Conservation (phyloP, 2,329 filamentous ascomycete genomes). For the Metarhizium anisopliae region DNA sequence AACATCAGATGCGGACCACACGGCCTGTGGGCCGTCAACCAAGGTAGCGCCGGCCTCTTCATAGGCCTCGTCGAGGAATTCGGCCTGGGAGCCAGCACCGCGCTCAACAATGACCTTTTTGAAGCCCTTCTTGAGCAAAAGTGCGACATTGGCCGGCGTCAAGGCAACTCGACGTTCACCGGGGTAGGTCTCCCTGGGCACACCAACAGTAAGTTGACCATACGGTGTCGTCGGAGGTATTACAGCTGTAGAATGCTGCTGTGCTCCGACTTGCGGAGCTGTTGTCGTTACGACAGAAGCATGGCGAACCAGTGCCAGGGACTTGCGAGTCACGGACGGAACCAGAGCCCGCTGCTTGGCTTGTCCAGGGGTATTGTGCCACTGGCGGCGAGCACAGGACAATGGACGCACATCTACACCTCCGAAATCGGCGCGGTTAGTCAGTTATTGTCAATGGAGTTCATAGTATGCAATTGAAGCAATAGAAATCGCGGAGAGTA, state of each 20-base stretch:
- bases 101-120: constrained; percentile 67
- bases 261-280: constrained; percentile 12
- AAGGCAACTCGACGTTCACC: constrained; percentile 77
- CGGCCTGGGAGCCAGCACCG: constrained; percentile 68
- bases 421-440: background rate
- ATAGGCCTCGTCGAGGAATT: constrained; percentile 71
- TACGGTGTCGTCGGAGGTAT: constrained; percentile 51
- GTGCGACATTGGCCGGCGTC: constrained; percentile 72
- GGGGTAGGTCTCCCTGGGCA: constrained; percentile 69
- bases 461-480: background rate
- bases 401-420: constrained; percentile 11
- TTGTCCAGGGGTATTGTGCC: constrained; percentile 26
- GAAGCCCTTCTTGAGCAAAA: constrained; percentile 82
- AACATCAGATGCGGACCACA: constrained; percentile 71
- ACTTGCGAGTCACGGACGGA: constrained; percentile 16
- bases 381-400: constrained; percentile 22
- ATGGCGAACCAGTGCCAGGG: constrained; percentile 31
- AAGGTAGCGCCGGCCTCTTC: constrained; percentile 69
- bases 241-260: constrained; percentile 29
- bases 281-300: constrained; percentile 23
- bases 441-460: constrained; percentile 3
- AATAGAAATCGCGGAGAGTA: background rate
- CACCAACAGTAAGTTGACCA: constrained; percentile 62
- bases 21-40: constrained; percentile 53
- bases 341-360: constrained; percentile 19